These are phyloP conservation scores for Falciphora oryzae DNA, from an alignment of 2,329 filamentous ascomycete species.

Conservation along the genomic window DNA sequence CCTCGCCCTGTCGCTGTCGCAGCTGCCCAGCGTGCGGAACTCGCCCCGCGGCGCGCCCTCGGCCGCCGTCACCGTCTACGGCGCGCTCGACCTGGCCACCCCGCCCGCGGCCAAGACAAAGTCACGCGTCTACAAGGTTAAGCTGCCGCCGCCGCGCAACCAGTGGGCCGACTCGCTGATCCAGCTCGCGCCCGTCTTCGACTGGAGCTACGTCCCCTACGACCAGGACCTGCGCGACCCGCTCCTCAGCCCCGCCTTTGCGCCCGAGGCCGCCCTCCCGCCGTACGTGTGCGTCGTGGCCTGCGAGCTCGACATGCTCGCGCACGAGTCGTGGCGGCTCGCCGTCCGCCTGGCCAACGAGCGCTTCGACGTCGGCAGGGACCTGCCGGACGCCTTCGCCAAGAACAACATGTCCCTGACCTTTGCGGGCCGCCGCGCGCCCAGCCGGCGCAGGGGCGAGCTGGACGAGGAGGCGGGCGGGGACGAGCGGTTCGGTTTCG, in stretches of 20 bases:
- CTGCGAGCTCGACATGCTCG: conserved; percentile 40
- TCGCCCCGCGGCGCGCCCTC: conserved; percentile 12
- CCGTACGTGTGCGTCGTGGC: conserved; percentile 36
- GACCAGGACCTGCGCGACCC: conserved; percentile 30
- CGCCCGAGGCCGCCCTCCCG: conserved; percentile 29
- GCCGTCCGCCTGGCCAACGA: conserved; percentile 29
- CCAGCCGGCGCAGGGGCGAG: conserved; percentile 19
- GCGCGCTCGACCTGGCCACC: conserved; percentile 35
- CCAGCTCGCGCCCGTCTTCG: conserved; percentile 26
- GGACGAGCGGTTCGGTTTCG: conserved; percentile 32
- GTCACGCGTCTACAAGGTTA: conserved; percentile 30
- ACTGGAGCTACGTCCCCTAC: conserved; percentile 35
- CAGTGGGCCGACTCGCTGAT: conserved; percentile 22
- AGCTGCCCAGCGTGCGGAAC: conserved; percentile 30
- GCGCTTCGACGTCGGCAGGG: conserved; percentile 18
- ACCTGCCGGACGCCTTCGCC: conserved; percentile 12
- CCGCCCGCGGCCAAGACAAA: conserved; percentile 22
- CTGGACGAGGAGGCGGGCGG: conserved; percentile 19
- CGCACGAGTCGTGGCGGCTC: conserved; percentile 34
- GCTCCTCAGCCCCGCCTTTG: conserved; percentile 33
- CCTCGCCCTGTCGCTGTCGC: conserved; percentile 35
- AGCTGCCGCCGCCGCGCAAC: conserved; percentile 23
- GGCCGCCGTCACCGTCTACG: conserved; percentile 38
- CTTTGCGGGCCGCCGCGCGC: conserved; percentile 15
- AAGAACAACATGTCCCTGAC: conserved; percentile 10